Conservation (phyloP, 2,329 filamentous ascomycete species). For the Xylaria sp. region DNA sequence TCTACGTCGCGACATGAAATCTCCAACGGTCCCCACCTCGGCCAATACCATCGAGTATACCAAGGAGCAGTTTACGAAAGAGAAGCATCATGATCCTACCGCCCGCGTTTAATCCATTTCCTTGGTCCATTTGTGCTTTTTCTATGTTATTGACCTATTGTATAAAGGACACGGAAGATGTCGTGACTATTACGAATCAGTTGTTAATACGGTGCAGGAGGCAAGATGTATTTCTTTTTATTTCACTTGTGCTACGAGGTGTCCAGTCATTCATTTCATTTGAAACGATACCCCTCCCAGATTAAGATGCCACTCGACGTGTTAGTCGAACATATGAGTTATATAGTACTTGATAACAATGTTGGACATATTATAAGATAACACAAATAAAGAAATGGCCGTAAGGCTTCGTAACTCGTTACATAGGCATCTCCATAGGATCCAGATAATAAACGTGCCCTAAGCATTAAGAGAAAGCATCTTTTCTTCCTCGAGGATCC, state of each 20-base stretch:
- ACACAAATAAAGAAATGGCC: constrained; percentile 12
- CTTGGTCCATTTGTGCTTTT: background rate
- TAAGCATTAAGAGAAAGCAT: background rate
- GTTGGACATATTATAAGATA: constrained; percentile 1
- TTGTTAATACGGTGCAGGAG: constrained; percentile 11
- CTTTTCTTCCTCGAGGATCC: background rate
- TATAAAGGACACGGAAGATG: background rate
- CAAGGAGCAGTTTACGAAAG: constrained; percentile 43
- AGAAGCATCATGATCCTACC: constrained; percentile 46
- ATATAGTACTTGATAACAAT: constrained; percentile 1
- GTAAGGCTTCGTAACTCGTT: constrained; percentile 23
- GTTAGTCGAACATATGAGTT: constrained; percentile 9
- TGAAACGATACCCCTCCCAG: constrained; percentile 26
- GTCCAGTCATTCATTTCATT: constrained; percentile 19
- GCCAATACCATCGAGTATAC: constrained; percentile 43
- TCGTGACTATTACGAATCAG: background rate
- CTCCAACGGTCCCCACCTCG: constrained; percentile 45
- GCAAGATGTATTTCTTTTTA: background rate
- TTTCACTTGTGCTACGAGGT: background rate
- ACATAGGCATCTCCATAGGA: constrained; percentile 1
- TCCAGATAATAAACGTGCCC: background rate
- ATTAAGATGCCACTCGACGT: background rate
- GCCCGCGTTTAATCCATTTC: constrained; percentile 42
- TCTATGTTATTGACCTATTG: background rate
- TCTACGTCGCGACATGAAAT: constrained; percentile 45